Evolutionary conservation across 257 asterid genomes (phyloP).

Genomic region (Capsicum rhomboideum): DNA sequence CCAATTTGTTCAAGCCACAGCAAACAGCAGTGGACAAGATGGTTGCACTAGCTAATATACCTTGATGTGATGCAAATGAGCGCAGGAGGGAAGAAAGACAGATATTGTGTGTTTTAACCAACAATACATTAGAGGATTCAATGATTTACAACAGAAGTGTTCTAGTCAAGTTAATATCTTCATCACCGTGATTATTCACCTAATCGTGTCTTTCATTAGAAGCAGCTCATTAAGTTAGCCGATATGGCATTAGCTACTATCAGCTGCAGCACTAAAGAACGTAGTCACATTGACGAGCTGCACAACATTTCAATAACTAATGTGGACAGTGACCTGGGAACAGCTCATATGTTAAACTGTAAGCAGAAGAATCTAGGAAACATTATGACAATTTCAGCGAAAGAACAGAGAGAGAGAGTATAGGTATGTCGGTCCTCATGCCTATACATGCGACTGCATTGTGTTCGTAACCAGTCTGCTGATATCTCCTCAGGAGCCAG

Average conservation of each 20-base stretch:
- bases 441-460: constrained; percentile 87
- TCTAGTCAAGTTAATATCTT: neutral
- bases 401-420: constrained; percentile 17
- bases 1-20: constrained; percentile 17
- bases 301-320: neutral
- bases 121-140: neutral
- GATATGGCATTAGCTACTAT: neutral
- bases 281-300: neutral
- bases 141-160: neutral
- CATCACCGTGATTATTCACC: neutral
- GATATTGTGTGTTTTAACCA: neutral
- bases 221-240: neutral
- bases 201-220: neutral
- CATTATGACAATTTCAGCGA: neutral
- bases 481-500: constrained; percentile 87
- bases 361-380: constrained; percentile 4
- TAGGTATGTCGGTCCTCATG: constrained; percentile 87
- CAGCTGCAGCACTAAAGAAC: neutral
- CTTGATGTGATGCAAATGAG: constrained; percentile 10
- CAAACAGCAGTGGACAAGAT: constrained; percentile 17
- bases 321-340: neutral
- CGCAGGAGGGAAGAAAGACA: constrained; percentile 2
- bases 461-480: constrained; percentile 67
- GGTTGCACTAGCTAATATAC: constrained; percentile 7
- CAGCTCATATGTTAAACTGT: constrained; percentile 4